Conservation (phyloP, 176 grass and related monocot species). For the Aegilops bicornis region DNA sequence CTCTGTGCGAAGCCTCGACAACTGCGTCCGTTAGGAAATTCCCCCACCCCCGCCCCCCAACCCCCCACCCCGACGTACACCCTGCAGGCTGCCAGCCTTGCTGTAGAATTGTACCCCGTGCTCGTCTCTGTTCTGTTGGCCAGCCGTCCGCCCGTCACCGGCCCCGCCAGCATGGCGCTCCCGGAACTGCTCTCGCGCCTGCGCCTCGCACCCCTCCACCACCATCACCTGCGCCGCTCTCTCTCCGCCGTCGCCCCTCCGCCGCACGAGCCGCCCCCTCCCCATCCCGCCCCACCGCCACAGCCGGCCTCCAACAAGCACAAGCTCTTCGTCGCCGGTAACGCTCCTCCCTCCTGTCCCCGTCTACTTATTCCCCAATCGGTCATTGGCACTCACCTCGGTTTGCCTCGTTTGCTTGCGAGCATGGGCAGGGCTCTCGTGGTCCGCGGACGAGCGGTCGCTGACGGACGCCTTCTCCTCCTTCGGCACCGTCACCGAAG, state of each 20-base stretch:
- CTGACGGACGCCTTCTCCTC: slow-evolving; percentile 80
- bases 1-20: too few relatives aligned
- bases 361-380: background rate
- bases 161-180: background rate
- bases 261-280: slow-evolving; percentile 11
- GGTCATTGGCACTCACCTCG: background rate
- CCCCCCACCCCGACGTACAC: too few relatives aligned
- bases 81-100: background rate
- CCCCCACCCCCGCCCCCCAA: too few relatives aligned
- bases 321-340: slow-evolving; percentile 83
- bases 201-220: slow-evolving; percentile 11
- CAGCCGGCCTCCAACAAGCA: slow-evolving; percentile 59
- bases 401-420: background rate
- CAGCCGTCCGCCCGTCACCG: background rate
- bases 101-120: background rate
- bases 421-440: slow-evolving; percentile 56
- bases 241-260: slow-evolving; percentile 23
- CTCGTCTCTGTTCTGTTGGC: background rate
- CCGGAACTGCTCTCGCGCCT: slow-evolving; percentile 31
- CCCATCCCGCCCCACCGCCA: slow-evolving; percentile 1
- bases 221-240: slow-evolving; percentile 2
- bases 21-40: too few relatives aligned
- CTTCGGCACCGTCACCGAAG: slow-evolving; percentile 83
- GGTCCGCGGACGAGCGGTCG: slow-evolving; percentile 80
- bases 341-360: background rate